phyloP scores from a whole-genome alignment of 176 grass and related monocot species.

The Oryza punctata region DNA sequence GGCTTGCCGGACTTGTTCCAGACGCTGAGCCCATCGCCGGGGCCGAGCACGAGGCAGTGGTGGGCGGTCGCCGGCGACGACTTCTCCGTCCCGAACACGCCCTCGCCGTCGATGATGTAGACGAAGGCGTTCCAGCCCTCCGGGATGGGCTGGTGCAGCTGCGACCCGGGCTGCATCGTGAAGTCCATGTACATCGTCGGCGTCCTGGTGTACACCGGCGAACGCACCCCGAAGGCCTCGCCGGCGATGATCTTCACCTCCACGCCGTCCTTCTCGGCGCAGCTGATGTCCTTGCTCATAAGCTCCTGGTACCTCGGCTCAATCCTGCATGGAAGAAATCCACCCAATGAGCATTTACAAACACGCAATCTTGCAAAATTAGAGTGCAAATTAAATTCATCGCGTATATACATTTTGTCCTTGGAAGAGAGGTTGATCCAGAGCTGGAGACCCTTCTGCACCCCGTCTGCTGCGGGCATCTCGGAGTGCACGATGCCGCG shows the following conservation, averaged over 20 bases:
- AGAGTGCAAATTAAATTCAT: neutral
- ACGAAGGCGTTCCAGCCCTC: slow-evolving; percentile 80
- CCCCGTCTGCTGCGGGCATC: slow-evolving; percentile 63
- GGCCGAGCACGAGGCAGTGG: slow-evolving; percentile 65
- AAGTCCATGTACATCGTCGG: slow-evolving; percentile 90
- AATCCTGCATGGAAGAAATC: slow-evolving; percentile 41
- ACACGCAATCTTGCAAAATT: neutral
- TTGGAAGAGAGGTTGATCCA: slow-evolving; percentile 93
- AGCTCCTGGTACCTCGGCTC: slow-evolving; percentile 88
- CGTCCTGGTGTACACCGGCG: slow-evolving; percentile 78
- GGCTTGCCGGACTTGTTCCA: slow-evolving; percentile 57
- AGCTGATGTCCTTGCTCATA: slow-evolving; percentile 74
- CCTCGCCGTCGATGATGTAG: slow-evolving; percentile 84
- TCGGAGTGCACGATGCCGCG: slow-evolving; percentile 84
- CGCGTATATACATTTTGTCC: slow-evolving; percentile 62
- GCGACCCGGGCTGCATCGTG: slow-evolving; percentile 62
- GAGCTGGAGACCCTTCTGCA: slow-evolving; percentile 80
- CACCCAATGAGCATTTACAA: neutral
- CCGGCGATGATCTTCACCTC: slow-evolving; percentile 77
- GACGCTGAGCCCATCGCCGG: slow-evolving; percentile 64
- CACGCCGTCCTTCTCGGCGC: slow-evolving; percentile 62
- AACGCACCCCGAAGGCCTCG: slow-evolving; percentile 76
- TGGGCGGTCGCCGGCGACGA: slow-evolving; percentile 22
- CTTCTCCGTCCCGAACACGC: slow-evolving; percentile 52
- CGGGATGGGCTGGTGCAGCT: slow-evolving; percentile 56